phyloP scores from a whole-genome alignment of 106 monocot genomes.

The Dendrobium nobile region DNA sequence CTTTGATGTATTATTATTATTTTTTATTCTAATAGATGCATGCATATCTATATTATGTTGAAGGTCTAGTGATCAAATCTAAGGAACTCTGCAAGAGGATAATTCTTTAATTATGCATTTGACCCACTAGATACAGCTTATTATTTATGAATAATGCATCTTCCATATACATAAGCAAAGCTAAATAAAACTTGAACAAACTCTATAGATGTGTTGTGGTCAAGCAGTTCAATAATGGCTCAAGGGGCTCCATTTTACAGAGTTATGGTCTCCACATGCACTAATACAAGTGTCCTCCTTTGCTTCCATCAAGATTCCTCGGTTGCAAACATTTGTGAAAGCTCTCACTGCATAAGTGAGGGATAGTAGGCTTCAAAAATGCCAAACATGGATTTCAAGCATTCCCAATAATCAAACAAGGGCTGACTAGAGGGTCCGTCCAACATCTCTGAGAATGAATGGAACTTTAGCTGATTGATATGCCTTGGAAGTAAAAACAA shows the following conservation, averaged over 20 bases:
- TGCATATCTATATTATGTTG: background rate
- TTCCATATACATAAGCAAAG: background rate
- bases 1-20: background rate
- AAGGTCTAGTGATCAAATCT: background rate
- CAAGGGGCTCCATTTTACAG: slow-evolving; percentile 27
- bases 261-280: slow-evolving; percentile 33
- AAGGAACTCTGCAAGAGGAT: background rate
- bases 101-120: background rate
- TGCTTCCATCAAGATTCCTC: slow-evolving; percentile 20
- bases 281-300: slow-evolving; percentile 43
- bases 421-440: slow-evolving; percentile 34
- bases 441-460: slow-evolving; percentile 25
- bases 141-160: background rate
- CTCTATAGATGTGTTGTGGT: background rate
- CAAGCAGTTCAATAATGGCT: slow-evolving; percentile 31
- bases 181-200: background rate
- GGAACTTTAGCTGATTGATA: slow-evolving; percentile 9
- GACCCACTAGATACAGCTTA: background rate
- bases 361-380: slow-evolving; percentile 52
- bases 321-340: slow-evolving; percentile 81
- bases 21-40: background rate
- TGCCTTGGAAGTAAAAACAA: no score
- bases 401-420: slow-evolving; percentile 62
- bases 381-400: slow-evolving; percentile 51
- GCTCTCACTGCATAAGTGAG: slow-evolving; percentile 60